Base-by-base conservation (phyloP, 805 yeast species). In the Nakazawaea ernobii region DNA sequence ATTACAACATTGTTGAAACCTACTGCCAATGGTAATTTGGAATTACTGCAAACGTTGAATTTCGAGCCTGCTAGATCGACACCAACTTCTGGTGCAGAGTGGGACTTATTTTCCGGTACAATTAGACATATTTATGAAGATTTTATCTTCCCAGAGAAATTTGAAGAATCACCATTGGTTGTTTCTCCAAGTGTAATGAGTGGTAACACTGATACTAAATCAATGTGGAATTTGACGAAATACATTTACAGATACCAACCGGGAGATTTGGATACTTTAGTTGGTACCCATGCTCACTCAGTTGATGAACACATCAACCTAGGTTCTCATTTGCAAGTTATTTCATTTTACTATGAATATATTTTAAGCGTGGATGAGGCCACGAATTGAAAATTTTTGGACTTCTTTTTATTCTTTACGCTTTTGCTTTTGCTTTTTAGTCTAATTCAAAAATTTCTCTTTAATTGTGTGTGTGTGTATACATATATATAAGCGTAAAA, bases 201-300 rank as follows among this genome's bases (percentile, higher is more conserved):
- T 6, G 84, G 79, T 8, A 80, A 81, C 58, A 81, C 86, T 3
- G 86, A 81, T 59, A 79, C 86, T 14, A 71, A 72, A 52, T 66
- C 73, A 53, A 80, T 80, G 61, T 79, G 84, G 82, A 61, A 69
- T 45, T 66, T 81, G 57, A 70, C 82, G 13, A 66, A 64, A 48
- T 70, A 79, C 58, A 78, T 80, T 46, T 80, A 69, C 66, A 71
- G 86, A 55, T 80, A 73, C 61, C 68, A 72, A 37, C 82, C 85
- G 8, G 74, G 71, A 32, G 61, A 65, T 27, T 51, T 56, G 33
- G 65, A 63, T 40, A 62, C 65, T 28, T 53, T 66, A 39, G 52
- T 56, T 14, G 62, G 61, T 33, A 61, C 62, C 32, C 67, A 73
- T 39, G 66, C 72, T 39, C 91, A 85, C 62, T 79, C 85, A 32